phyloP scores from a whole-genome alignment of 2,329 filamentous ascomycete species.

The Exserohilum rostratum region DNA sequence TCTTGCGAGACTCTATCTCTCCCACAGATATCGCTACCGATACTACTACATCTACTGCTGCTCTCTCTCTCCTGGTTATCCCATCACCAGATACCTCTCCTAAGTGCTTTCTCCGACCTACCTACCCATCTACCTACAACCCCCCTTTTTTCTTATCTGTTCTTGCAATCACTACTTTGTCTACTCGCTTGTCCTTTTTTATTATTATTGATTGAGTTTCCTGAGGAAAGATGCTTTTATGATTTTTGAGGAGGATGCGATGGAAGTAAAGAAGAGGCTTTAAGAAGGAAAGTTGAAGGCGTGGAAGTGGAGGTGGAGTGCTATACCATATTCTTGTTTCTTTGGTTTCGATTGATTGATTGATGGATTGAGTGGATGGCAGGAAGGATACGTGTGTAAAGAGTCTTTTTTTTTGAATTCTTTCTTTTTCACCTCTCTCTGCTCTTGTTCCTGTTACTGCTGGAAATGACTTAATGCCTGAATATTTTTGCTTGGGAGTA shows the following conservation, averaged over 20 bases:
- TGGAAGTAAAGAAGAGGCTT: not conserved
- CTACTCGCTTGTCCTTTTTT: not conserved
- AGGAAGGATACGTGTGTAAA: not conserved
- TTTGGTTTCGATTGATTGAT: not conserved
- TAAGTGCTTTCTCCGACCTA: not conserved
- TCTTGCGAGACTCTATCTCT: not conserved
- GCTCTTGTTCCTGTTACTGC: not conserved
- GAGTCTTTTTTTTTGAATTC: not conserved
- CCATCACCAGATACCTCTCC: not conserved
- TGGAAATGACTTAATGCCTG: conserved; percentile 1
- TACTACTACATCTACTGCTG: not conserved
- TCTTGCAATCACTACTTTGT: not conserved
- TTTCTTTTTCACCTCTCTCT: too few species aligned
- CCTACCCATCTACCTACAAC: not conserved
- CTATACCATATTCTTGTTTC: not conserved
- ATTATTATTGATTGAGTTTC: not conserved
- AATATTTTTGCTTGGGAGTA: not conserved
- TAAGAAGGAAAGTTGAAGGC: too few species aligned
- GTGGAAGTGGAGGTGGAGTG: not conserved
- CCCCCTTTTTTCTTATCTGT: not conserved
- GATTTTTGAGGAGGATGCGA: not conserved
- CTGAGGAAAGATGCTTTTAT: not conserved
- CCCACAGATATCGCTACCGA: not conserved
- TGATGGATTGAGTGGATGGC: not conserved
- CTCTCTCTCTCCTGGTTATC: not conserved